A percentile compares a stretch with the other conserved stretches of the same genome.
Evolutionary conservation across 768 basidiomycete species (phyloP).

Genomic region (Xerocomellus intermedius): DNA sequence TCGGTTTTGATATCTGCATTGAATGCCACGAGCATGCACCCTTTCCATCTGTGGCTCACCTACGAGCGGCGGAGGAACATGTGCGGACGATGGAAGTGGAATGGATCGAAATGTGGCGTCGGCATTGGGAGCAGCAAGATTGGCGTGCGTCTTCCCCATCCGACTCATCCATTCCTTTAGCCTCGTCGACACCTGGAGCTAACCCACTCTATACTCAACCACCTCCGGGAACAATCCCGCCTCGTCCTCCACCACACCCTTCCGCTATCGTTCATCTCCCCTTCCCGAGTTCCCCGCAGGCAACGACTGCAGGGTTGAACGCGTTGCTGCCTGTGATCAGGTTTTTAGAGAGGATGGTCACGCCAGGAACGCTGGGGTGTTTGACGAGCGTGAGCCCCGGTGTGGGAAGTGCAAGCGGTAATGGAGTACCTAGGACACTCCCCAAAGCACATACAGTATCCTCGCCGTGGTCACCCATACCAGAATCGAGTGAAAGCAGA

Average conservation of each 20-base stretch:
- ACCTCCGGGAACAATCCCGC: constrained; percentile 35
- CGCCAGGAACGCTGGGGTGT: constrained; percentile 37
- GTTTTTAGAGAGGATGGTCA: constrained; percentile 66
- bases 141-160: not conserved
- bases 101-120: constrained; percentile 52
- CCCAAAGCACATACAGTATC: constrained; percentile 9
- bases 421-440: constrained; percentile 10
- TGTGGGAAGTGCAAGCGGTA: not conserved
- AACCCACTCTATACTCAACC: not conserved
- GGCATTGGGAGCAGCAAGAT: constrained; percentile 23
- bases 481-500: constrained; percentile 13
- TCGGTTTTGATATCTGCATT: constrained; percentile 82
- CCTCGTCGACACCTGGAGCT: constrained; percentile 6
- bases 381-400: constrained; percentile 6
- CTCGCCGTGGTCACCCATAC: constrained; percentile 19
- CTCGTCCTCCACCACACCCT: constrained; percentile 69
- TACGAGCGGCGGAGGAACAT: constrained; percentile 77
- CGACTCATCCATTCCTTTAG: not conserved
- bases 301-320: constrained; percentile 51
- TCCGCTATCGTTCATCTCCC: constrained; percentile 71
- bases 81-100: constrained; percentile 59
- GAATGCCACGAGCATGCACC: constrained; percentile 84
- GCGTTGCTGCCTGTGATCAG: constrained; percentile 60
- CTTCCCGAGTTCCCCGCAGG: constrained; percentile 68
- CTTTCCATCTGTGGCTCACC: constrained; percentile 63